These are phyloP conservation scores for Albatrellus sp. DNA, from an alignment of 1,284 basidiomycete species.

Conservation along the genomic window DNA sequence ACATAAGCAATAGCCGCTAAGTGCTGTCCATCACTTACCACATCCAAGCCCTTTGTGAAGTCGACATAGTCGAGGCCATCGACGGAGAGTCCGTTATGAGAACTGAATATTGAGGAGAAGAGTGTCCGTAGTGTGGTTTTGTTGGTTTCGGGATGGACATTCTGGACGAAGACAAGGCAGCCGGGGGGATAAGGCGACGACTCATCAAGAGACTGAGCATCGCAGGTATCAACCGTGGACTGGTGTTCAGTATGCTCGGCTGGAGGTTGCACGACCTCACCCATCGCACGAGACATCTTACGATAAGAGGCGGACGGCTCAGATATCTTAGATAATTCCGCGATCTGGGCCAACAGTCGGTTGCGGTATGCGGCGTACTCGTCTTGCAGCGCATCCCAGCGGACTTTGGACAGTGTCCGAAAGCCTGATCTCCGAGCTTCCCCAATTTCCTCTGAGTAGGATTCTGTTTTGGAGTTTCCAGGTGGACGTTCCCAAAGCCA, in stretches of 20 bases:
- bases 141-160: slow-evolving; percentile 61
- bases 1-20: too few relatives aligned
- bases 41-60: slow-evolving; percentile 64
- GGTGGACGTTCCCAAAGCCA: slow-evolving; percentile 50
- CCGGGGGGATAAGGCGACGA: slow-evolving; percentile 40
- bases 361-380: slow-evolving; percentile 53
- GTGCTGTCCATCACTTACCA: slow-evolving; percentile 26
- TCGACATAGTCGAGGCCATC: slow-evolving; percentile 60
- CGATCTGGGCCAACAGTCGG: slow-evolving; percentile 33
- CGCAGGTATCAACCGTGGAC: too few relatives aligned
- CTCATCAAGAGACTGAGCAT: slow-evolving; percentile 7
- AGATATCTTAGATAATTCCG: slow-evolving; percentile 9
- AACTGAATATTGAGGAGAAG: slow-evolving; percentile 31
- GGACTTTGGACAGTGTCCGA: slow-evolving; percentile 37
- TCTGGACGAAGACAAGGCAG: slow-evolving; percentile 57
- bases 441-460: slow-evolving; percentile 8
- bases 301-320: neutral
- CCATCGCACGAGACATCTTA: neutral
- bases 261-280: too few relatives aligned
- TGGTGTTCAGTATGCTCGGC: too few relatives aligned
- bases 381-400: slow-evolving; percentile 48
- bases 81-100: neutral
- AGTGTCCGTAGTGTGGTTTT: slow-evolving; percentile 61
- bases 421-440: slow-evolving; percentile 48
- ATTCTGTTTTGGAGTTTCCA: slow-evolving; percentile 3